Percentiles rank a stretch among this genome's conserved stretches.
phyloP scores from a whole-genome alignment of 1,284 basidiomycete genomes.

The Hypsizygus ulmarius region DNA sequence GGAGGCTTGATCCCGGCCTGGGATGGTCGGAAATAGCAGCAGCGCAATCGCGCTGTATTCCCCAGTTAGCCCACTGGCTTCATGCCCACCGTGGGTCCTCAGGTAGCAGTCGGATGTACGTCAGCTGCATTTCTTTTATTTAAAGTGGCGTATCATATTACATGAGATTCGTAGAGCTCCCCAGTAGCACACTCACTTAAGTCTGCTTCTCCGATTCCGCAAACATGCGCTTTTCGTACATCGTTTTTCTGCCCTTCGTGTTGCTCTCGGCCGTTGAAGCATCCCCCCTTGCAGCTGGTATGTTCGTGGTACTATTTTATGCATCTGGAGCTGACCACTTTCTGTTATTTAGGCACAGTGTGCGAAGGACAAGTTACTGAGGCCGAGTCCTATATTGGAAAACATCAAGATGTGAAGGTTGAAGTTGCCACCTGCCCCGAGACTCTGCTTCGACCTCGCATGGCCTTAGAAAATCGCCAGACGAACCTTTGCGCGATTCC shows the following conservation, averaged over 20 bases:
- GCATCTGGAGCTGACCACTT: not conserved
- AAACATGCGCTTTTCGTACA: constrained; percentile 6
- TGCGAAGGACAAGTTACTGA: constrained; percentile 14
- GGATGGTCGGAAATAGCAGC: not conserved
- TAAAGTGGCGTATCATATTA: not conserved
- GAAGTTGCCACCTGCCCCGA: constrained; percentile 16
- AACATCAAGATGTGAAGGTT: constrained; percentile 19
- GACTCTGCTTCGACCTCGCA: not conserved
- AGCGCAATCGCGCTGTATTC: no score
- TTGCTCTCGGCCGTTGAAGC: constrained; percentile 1
- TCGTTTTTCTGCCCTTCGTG: constrained; percentile 2
- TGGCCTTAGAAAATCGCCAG: constrained; percentile 12
- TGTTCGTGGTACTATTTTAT: not conserved
- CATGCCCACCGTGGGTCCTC: not conserved
- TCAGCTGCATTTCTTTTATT: no score
- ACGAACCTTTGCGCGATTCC: constrained; percentile 14
- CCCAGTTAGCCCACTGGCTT: no score
- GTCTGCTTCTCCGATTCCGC: not conserved
- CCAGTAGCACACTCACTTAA: not conserved
- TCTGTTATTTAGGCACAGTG: constrained; percentile 8
- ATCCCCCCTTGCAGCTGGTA: constrained; percentile 10
- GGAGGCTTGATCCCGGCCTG: not conserved
- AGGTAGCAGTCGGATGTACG: not conserved
- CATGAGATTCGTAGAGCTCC: not conserved
- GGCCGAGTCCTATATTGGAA: constrained; percentile 15